These are phyloP conservation scores for Russula sp. DNA, from an alignment of 768 basidiomycete genomes.

Conservation along the genomic window DNA sequence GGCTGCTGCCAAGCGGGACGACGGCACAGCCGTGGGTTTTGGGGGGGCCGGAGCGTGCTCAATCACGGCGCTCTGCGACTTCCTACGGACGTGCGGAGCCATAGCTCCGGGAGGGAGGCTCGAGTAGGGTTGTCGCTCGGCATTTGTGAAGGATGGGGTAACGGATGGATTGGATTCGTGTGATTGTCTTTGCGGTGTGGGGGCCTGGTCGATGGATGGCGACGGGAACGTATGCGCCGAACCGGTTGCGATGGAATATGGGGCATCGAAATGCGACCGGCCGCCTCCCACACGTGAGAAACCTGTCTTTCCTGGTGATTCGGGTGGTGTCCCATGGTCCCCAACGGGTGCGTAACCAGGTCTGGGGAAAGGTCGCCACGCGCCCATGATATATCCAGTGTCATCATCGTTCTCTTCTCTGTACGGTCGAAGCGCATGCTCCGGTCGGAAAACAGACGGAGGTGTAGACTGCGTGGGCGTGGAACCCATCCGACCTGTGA, in stretches of 20 bases:
- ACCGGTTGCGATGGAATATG: conserved; percentile 62
- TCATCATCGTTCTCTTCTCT: conserved; percentile 76
- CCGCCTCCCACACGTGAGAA: conserved; percentile 88
- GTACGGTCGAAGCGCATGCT: conserved; percentile 70
- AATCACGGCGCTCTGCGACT: conserved; percentile 82
- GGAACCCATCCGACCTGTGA: conserved; percentile 22
- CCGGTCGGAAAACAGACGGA: conserved; percentile 69
- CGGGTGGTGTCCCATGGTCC: conserved; percentile 23
- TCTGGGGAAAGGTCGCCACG: conserved; percentile 76
- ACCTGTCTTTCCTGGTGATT: conserved; percentile 40
- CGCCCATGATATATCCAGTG: conserved; percentile 82
- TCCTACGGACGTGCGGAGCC: conserved; percentile 64
- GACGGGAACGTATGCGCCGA: conserved; percentile 36
- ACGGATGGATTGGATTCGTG: conserved; percentile 19
- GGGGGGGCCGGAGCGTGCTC: conserved; percentile 41
- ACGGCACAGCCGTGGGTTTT: background rate
- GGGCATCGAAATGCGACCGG: conserved; percentile 74
- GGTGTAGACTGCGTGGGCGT: conserved; percentile 45
- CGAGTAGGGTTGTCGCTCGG: conserved; percentile 23
- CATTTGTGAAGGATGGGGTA: conserved; percentile 20
- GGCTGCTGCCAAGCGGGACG: background rate
- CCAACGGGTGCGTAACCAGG: conserved; percentile 42
- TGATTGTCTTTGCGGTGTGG: conserved; percentile 11
- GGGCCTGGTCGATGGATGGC: conserved; percentile 48
- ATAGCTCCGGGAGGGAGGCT: conserved; percentile 55